Conservation (phyloP, 139 green algal genomes). For the Chlorella sorokiniana region DNA sequence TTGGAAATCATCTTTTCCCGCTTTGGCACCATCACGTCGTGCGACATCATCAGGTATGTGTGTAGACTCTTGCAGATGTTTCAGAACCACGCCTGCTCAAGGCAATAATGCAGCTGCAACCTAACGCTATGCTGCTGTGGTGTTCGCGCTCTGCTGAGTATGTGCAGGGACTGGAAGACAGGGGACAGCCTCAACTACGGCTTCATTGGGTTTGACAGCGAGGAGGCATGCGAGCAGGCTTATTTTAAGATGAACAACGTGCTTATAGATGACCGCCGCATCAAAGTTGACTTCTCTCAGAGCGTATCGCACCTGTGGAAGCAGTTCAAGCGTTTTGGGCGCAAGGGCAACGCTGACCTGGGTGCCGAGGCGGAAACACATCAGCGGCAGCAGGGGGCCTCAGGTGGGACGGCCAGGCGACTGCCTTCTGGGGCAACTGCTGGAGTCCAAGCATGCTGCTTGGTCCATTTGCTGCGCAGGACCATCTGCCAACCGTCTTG, state of each 20-base stretch:
- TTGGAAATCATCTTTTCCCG: constrained; percentile 98
- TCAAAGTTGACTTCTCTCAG: constrained; percentile 59
- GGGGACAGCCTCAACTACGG: constrained; percentile 95
- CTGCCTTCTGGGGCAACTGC: background rate
- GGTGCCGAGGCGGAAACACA: constrained; percentile 8
- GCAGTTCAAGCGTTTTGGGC: constrained; percentile 79
- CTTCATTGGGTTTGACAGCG: constrained; percentile 90
- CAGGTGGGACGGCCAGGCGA: background rate
- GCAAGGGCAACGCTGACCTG: constrained; percentile 41
- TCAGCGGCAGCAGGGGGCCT: constrained; percentile 14
- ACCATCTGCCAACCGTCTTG: constrained; percentile 16
- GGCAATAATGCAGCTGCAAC: background rate
- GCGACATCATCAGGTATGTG: constrained; percentile 86
- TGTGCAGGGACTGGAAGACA: constrained; percentile 87
- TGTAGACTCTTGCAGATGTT: background rate
- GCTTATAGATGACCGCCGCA: constrained; percentile 96
- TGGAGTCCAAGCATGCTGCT: background rate
- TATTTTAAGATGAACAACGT: constrained; percentile 99
- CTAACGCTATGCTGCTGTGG: background rate
- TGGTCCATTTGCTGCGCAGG: constrained; percentile 9
- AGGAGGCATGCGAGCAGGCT: constrained; percentile 83
- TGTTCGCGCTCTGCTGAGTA: too few relatives aligned
- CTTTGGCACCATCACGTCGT: constrained; percentile 92
- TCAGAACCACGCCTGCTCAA: background rate
- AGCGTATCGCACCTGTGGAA: constrained; percentile 92